Conservation (phyloP, 768 basidiomycete genomes). For the Mycena filopes region DNA sequence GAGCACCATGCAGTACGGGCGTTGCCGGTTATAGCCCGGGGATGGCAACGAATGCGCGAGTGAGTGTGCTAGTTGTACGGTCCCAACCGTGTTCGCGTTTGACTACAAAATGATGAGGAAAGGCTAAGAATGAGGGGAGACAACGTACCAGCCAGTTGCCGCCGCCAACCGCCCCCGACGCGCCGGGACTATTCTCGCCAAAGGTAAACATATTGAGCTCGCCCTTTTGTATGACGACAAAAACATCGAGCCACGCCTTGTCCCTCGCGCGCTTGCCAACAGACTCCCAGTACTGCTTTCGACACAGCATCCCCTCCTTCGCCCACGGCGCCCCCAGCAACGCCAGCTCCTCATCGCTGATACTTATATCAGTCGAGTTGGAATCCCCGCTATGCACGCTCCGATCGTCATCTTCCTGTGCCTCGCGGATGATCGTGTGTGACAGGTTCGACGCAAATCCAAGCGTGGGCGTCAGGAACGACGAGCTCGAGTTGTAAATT, state of each 20-base stretch:
- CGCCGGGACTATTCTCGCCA: slow-evolving; percentile 76
- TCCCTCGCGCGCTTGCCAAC: slow-evolving; percentile 86
- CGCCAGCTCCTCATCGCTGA: slow-evolving; percentile 95
- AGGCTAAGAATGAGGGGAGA: neutral
- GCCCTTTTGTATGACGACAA: slow-evolving; percentile 95
- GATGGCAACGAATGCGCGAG: slow-evolving; percentile 88
- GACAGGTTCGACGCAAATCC: slow-evolving; percentile 97
- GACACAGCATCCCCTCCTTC: slow-evolving; percentile 95
- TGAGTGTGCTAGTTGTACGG: slow-evolving; percentile 86
- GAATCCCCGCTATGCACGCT: slow-evolving; percentile 75
- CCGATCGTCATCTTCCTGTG: slow-evolving; percentile 88
- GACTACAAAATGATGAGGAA: slow-evolving; percentile 58
- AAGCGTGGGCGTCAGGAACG: slow-evolving; percentile 85
- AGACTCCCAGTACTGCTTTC: slow-evolving; percentile 95
- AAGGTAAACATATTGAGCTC: slow-evolving; percentile 97
- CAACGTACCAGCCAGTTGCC: slow-evolving; percentile 96
- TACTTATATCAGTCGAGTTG: slow-evolving; percentile 79
- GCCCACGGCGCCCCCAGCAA: slow-evolving; percentile 98
- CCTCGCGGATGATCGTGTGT: slow-evolving; percentile 95
- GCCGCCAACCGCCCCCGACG: slow-evolving; percentile 82
- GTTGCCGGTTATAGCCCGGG: slow-evolving; percentile 90
- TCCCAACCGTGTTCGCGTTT: slow-evolving; percentile 88
- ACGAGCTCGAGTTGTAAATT: slow-evolving; percentile 67
- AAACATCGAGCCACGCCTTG: slow-evolving; percentile 93
- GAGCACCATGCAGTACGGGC: slow-evolving; percentile 95